Percentiles rank a stretch among this genome's conserved stretches.
Evolutionary conservation across 2,329 filamentous ascomycete genomes (phyloP).

Genomic region (Aspergillus pseudoglaucus): DNA sequence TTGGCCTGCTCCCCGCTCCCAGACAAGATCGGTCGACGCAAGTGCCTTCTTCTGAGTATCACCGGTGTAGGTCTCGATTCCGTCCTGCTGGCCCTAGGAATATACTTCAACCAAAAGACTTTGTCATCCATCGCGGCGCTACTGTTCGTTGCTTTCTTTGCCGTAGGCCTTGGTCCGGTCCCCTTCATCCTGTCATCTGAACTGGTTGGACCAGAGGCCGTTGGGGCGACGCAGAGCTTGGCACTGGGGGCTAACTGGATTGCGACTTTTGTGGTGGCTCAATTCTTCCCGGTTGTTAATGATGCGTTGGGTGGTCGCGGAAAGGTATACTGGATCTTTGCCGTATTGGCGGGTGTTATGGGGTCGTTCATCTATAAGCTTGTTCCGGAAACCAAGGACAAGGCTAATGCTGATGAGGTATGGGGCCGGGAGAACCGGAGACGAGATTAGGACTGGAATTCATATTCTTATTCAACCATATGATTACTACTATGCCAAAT

Average conservation of each 20-base stretch:
- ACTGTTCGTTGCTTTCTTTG: conserved; percentile 83
- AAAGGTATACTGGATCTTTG: conserved; percentile 89
- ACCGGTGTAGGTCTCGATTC: conserved; percentile 76
- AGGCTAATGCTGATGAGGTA: conserved; percentile 78
- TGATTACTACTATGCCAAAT: not conserved
- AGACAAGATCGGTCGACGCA: conserved; percentile 81
- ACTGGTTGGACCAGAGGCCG: conserved; percentile 81
- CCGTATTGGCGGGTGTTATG: conserved; percentile 62
- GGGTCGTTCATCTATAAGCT: conserved; percentile 64
- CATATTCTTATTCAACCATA: not conserved
- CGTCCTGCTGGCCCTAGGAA: conserved; percentile 70
- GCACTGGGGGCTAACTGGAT: conserved; percentile 81
- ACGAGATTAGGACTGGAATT: conserved; percentile 20
- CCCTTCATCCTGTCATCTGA: conserved; percentile 92
- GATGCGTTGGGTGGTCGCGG: conserved; percentile 68
- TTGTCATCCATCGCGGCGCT: conserved; percentile 77
- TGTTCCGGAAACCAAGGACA: conserved; percentile 86
- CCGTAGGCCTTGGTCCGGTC: conserved; percentile 82
- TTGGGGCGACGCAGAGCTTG: conserved; percentile 86
- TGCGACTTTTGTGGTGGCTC: conserved; percentile 84
- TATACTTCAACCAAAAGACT: conserved; percentile 63
- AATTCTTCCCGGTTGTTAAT: conserved; percentile 89
- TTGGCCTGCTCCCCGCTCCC: conserved; percentile 74
- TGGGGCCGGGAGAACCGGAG: conserved; percentile 59
- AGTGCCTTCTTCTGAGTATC: conserved; percentile 75